Percentiles rank a stretch among this genome's conserved stretches.
phyloP scores from a whole-genome alignment of 1,139 yeast species.

The Geotrichum cucujoidarum region DNA sequence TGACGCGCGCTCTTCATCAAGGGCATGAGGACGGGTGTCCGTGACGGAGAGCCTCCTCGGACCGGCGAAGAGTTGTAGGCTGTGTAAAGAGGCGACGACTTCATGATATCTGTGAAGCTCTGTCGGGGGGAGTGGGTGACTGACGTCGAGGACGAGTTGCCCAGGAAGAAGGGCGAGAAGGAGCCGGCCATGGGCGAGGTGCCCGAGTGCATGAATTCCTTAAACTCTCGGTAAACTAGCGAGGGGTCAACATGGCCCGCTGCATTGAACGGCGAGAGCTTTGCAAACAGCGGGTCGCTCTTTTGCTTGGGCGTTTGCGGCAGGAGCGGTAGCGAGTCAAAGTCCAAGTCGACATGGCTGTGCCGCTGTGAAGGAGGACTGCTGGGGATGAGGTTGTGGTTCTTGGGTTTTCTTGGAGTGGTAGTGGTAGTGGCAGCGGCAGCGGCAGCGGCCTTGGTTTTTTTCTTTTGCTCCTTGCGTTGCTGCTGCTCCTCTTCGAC shows the following conservation, averaged over 20 bases:
- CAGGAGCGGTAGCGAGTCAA: not conserved
- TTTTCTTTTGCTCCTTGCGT: not conserved
- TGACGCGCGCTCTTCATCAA: not conserved
- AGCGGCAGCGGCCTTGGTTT: not conserved
- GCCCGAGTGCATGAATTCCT: not conserved
- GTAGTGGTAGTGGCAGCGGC: too few relatives aligned
- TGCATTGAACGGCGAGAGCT: constrained; percentile 2
- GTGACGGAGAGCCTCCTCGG: not conserved
- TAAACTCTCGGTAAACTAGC: not conserved
- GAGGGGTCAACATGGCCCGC: constrained; percentile 1
- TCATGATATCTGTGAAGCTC: constrained; percentile 10
- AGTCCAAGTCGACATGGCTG: not conserved
- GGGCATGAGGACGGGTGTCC: constrained; percentile 1
- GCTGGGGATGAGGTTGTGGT: too few relatives aligned
- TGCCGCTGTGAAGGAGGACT: constrained; percentile 2
- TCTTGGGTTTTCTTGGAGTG: not conserved
- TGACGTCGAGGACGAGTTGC: not conserved
- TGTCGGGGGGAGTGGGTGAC: not conserved
- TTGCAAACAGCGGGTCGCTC: not conserved
- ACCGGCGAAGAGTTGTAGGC: constrained; percentile 11
- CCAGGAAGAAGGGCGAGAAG: not conserved
- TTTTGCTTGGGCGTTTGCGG: constrained; percentile 7
- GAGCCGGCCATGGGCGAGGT: not conserved
- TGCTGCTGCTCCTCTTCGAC: not conserved
- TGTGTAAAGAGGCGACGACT: constrained; percentile 14